These are phyloP conservation scores for Penicillium sp. DNA, from an alignment of 2,329 filamentous ascomycete species.

Conservation along the genomic window DNA sequence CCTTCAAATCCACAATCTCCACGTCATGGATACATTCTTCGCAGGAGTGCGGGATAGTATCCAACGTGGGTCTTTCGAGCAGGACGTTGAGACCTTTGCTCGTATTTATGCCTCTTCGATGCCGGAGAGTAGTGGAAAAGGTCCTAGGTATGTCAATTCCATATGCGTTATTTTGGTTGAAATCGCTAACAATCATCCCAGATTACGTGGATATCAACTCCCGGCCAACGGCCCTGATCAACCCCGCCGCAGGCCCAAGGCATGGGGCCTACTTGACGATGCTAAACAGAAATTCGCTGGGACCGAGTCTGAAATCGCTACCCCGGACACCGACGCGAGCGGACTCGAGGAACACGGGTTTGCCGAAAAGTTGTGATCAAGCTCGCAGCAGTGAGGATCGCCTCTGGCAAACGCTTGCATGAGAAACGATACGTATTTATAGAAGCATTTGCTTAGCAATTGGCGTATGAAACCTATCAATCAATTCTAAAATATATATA, in stretches of 20 bases:
- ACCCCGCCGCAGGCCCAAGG: constrained; percentile 64
- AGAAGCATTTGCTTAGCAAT: constrained; percentile 4
- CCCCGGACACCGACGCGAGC: constrained; percentile 52
- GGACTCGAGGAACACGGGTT: constrained; percentile 59
- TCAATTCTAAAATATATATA: neutral
- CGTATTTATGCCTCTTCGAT: constrained; percentile 67
- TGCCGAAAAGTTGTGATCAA: constrained; percentile 44
- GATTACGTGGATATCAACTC: constrained; percentile 77
- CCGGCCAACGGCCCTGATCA: constrained; percentile 66
- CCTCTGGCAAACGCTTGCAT: constrained; percentile 1
- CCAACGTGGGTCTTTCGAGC: constrained; percentile 53
- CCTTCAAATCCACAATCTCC: constrained; percentile 88
- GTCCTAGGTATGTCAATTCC: constrained; percentile 60
- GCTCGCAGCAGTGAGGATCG: neutral
- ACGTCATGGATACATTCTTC: constrained; percentile 72
- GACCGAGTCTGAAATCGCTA: constrained; percentile 51
- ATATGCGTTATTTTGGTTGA: neutral
- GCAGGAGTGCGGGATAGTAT: constrained; percentile 66
- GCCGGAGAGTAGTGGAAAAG: constrained; percentile 71
- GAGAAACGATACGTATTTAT: neutral
- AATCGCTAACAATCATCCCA: constrained; percentile 24
- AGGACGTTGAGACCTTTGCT: constrained; percentile 61
- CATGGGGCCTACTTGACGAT: constrained; percentile 62
- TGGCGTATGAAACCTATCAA: neutral
- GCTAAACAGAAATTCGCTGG: constrained; percentile 50